phyloP scores from a whole-genome alignment of 371 early-diverging fungal genomes.

The Apophysomyces sp. region DNA sequence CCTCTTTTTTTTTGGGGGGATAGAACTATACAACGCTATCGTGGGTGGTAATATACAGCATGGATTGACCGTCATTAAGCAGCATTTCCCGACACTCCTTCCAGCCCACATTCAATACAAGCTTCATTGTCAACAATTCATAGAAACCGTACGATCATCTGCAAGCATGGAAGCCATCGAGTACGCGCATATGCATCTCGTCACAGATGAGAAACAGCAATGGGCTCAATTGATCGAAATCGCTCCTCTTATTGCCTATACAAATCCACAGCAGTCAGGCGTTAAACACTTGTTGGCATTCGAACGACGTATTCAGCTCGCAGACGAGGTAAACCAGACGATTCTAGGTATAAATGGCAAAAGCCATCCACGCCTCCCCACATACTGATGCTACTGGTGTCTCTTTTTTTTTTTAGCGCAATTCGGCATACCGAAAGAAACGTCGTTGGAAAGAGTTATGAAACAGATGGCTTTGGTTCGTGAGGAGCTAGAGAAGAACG shows the following conservation, averaged over 20 bases:
- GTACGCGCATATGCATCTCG: slow-evolving; percentile 33
- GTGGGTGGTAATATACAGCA: slow-evolving; percentile 24
- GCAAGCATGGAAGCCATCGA: slow-evolving; percentile 31
- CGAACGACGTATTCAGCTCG: slow-evolving; percentile 29
- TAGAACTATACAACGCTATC: slow-evolving; percentile 33
- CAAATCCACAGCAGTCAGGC: slow-evolving; percentile 34
- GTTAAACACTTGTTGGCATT: slow-evolving; percentile 27
- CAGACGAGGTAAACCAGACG: slow-evolving; percentile 28
- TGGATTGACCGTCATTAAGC: slow-evolving; percentile 32
- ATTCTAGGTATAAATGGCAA: slow-evolving; percentile 19
- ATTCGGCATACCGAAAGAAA: background rate
- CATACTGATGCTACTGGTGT: background rate
- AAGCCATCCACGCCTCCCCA: background rate
- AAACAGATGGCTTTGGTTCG: slow-evolving; percentile 12
- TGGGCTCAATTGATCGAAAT: slow-evolving; percentile 33
- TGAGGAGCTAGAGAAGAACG: slow-evolving; percentile 13
- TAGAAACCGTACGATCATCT: slow-evolving; percentile 28
- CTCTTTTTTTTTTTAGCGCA: background rate
- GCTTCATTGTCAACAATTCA: slow-evolving; percentile 41
- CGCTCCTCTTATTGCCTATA: slow-evolving; percentile 39
- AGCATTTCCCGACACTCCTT: slow-evolving; percentile 25
- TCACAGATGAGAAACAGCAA: slow-evolving; percentile 11
- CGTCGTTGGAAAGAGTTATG: slow-evolving; percentile 20
- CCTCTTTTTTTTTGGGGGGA: background rate
- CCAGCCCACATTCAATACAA: slow-evolving; percentile 6